Percentiles rank a stretch among this genome's conserved stretches.
These are phyloP conservation scores for Aphanomyces euteiches DNA, from an alignment of 352 stramenopile species.

Conservation along the genomic window DNA sequence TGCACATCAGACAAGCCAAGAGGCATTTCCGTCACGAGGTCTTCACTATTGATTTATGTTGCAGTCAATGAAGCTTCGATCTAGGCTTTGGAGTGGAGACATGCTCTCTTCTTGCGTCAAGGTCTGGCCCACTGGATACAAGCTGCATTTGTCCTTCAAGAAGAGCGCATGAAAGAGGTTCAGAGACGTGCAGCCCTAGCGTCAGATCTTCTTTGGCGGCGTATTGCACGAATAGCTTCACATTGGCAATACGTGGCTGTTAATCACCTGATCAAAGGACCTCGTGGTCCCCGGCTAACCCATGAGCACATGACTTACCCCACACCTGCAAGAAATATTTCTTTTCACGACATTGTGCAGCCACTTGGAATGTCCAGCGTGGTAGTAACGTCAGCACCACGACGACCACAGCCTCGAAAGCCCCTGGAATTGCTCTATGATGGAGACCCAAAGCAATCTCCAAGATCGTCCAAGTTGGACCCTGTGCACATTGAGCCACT, in stretches of 20 bases:
- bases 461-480: not conserved
- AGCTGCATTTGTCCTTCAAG: slow-evolving; percentile 4
- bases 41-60: not conserved
- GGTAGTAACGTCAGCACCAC: not conserved
- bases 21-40: slow-evolving; percentile 15
- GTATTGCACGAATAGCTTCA: slow-evolving; percentile 2
- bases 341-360: not conserved
- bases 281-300: not conserved
- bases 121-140: slow-evolving; percentile 8
- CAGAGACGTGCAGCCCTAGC: not conserved
- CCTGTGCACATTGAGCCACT: too few relatives aligned
- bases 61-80: not conserved
- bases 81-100: slow-evolving; percentile 24
- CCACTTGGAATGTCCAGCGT: slow-evolving; percentile 11
- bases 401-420: slow-evolving; percentile 1
- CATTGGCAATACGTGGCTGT: slow-evolving; percentile 9
- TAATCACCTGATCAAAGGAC: not conserved
- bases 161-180: slow-evolving; percentile 1
- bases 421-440: slow-evolving; percentile 16
- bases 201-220: not conserved
- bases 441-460: not conserved
- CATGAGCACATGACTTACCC: not conserved
- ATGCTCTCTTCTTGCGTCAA: slow-evolving; percentile 3
- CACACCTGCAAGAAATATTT: not conserved
- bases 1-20: not conserved